Base-by-base conservation (phyloP, 192 early-diverging fungal species). In the Backusella westeae region DNA sequence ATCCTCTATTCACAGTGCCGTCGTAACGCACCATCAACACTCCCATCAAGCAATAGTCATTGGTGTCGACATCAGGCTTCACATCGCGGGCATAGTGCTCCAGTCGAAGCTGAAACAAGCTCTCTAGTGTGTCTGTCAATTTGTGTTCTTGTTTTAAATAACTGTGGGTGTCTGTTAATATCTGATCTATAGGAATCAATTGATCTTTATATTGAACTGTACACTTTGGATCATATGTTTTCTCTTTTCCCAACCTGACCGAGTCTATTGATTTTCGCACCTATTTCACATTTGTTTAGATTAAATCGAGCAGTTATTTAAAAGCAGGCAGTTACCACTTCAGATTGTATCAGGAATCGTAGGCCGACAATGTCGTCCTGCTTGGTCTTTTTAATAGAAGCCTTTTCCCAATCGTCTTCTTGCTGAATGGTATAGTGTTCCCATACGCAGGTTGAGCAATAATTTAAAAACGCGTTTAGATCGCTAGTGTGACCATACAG, bases 21-120 rank as follows among this genome's bases (percentile, higher is more conserved):
- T 75, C 70, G 34, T 71, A 71, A 1, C 70, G 63, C 67, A 39
- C 63, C 74, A 75, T 75, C 29, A 75, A 36, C 14, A 39, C 74
- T 6, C 74, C 74, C 32, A 75, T 44, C 15, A 75, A 6, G 17
- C 39, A 26, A 46, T 66, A 75, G 23, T 44, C 29, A 21, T 38
- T 46, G 9, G 38, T 35, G 32, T 63, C 59, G 52, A 67, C 29
- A 12, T 17, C 19, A 39, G 19, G n/a, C 6, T 34, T 41, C 0
- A 26, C 35, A 67, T 75, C 26, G 12, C 42, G 38, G 8, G 74
- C 6, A 35, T 34, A 75, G n/a, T 75, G 65, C 7, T 75, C 29
- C 15, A 75, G 32, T 12, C 74, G 26, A 17, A 46, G 29, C 1
- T 68, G 41, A 42, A 75, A 15, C 14, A 75, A 35, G 2, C 19